Percentiles rank a stretch among this genome's conserved stretches.
Evolutionary conservation across 805 yeast genomes (phyloP).

Genomic region (Candida dajiaensis): DNA sequence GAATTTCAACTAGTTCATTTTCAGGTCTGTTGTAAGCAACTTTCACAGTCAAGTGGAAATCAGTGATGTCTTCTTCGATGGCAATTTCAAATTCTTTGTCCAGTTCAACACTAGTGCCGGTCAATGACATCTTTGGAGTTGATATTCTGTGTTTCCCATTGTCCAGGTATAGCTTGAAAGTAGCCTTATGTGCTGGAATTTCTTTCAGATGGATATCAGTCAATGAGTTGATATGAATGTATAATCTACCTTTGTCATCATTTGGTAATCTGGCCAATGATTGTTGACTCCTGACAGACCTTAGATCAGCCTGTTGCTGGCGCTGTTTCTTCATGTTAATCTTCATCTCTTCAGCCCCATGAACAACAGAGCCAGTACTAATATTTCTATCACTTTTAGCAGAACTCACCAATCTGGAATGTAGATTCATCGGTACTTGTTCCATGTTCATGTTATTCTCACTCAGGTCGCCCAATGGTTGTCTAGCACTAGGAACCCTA

Average conservation of each 20-base stretch:
- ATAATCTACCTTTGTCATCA: conserved; percentile 37
- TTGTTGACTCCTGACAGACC: conserved; percentile 1
- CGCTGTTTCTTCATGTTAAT: conserved; percentile 8
- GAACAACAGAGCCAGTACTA: conserved; percentile 1
- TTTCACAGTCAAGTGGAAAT: conserved; percentile 69
- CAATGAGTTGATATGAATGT: conserved; percentile 42
- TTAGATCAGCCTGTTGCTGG: conserved; percentile 1
- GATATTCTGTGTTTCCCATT: conserved; percentile 77
- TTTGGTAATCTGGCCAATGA: conserved; percentile 26
- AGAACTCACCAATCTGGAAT: conserved; percentile 10
- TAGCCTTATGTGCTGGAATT: conserved; percentile 35
- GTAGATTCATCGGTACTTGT: background rate
- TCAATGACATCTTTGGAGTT: conserved; percentile 43
- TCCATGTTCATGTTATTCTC: conserved; percentile 11
- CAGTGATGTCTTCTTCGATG: conserved; percentile 48
- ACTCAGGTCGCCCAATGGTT: conserved; percentile 16
- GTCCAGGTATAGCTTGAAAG: conserved; percentile 47
- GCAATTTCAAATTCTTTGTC: conserved; percentile 77
- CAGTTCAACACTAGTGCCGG: conserved; percentile 30
- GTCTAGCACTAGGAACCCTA: conserved; percentile 7
- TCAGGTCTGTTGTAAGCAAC: conserved; percentile 44
- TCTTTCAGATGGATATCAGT: conserved; percentile 41
- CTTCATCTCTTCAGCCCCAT: background rate
- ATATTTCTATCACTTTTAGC: conserved; percentile 8
- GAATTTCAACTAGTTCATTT: conserved; percentile 51